Evolutionary conservation across 2,329 filamentous ascomycete species (phyloP), one percentile per base, ranked within the genome.

Genomic region (Chaetomium olivaceum): DNA sequence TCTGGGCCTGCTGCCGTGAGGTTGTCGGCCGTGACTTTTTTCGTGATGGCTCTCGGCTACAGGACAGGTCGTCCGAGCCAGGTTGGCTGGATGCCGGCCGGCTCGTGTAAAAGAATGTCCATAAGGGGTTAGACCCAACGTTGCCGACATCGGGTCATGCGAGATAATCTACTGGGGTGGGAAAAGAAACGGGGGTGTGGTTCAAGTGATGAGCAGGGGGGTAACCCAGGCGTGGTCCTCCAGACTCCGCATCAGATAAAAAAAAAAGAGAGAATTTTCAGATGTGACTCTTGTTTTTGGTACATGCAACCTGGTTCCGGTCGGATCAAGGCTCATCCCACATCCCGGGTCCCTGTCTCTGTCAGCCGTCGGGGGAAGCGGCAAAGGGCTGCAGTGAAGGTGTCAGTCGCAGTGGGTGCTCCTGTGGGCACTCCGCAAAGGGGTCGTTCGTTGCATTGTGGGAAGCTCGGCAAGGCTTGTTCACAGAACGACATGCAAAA

Each of bases 81-180:
- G 11, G 33, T 5, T 6, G 19, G 16, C 7, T 12, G 11, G 25
- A 12, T 36, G 33, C 33, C 33, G 11, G 9, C 33, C 33, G 33
- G 33, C 23, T 8, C 11, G 29, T 56, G 29, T 56, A 50, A 33
- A 50, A n/a, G 25, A 33, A 11, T 21, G 36, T 19, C 63, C 63
- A 12, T 7, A 65, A 58, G n/a, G 16, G 58, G 59, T 59, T 55
- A 54, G 48, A 16, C 36, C 43, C n/a, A 16, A 19, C 16, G 14
- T n/a, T 48, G 56, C 62, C 62, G 62, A 60, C 62, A 64, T 60
- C 62, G 62, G 62, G 62, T 54, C 29, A 33, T 56, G 52, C 52
- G 48, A 33, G 54, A 21, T 54, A 58, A 56, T 55, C 62, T 52
- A 19, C 29, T 23, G 23, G 62, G 50, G 25, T 31, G 46, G 21